Conservation (phyloP, 73 alveolate genomes). For the Effrenium voratum region DNA sequence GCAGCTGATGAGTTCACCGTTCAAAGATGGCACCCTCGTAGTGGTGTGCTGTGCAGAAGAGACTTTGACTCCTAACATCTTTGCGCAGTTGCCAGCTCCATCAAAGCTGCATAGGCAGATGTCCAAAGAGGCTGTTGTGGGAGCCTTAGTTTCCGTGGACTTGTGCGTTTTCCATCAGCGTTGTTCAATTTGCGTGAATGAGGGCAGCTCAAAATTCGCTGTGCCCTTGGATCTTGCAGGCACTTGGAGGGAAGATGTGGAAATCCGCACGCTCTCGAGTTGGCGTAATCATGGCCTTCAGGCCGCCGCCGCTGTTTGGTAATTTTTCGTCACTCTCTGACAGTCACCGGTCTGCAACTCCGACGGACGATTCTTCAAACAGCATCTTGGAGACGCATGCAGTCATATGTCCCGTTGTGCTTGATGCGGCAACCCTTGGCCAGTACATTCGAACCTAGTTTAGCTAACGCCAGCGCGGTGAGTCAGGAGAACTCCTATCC, state of each 20-base stretch:
- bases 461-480: too few relatives aligned
- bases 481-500: too few relatives aligned
- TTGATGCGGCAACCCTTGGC: too few relatives aligned
- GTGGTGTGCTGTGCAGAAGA: constrained; percentile 85
- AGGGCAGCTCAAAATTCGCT: neutral
- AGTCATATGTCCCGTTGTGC: too few relatives aligned
- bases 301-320: constrained; percentile 26
- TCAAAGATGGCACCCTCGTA: constrained; percentile 77
- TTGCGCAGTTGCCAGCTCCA: constrained; percentile 75
- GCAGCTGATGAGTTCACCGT: constrained; percentile 57
- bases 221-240: neutral
- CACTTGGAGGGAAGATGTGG: constrained; percentile 51
- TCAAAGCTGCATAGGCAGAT: neutral
- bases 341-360: too few relatives aligned
- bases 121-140: neutral
- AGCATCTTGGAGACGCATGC: too few relatives aligned
- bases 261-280: constrained; percentile 50
- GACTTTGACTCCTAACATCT: constrained; percentile 37
- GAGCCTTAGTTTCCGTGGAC: neutral
- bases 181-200: neutral
- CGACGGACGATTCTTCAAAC: too few relatives aligned
- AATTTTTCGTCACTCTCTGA: too few relatives aligned
- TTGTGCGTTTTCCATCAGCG: neutral
- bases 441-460: too few relatives aligned
- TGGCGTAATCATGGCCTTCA: constrained; percentile 28